Base-by-base conservation (phyloP, 768 basidiomycete genomes). In the Tephrocybe sp. region DNA sequence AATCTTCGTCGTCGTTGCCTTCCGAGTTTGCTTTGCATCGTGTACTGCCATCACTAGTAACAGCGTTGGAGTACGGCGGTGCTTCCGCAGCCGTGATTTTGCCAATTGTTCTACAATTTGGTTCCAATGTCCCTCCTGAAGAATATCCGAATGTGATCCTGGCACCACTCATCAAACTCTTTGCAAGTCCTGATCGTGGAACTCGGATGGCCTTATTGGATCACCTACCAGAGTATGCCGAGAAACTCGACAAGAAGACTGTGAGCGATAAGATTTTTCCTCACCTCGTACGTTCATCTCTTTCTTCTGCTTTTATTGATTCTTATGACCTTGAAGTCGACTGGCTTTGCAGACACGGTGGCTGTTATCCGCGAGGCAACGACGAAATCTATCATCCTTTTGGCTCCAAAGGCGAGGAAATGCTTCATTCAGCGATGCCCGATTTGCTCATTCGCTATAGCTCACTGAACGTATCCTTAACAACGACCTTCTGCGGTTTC, bases 291-390 rank as follows among this genome's bases (percentile, higher is more conserved):
- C 56, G 86, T 24, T 27, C 44, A 26, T 25, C 13, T 12, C 28
- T 32, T 46, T 37, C 43, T 26, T 30, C n/a, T 19, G 27, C 22
- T 21, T 34, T 34, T 28, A 28, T 47, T 31, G 52, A 44, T 36
- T 44, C 30, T 38, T 27, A 52, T 24, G 19, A n/a, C 21, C 43
- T 8, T 39, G 4, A 37, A 96, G 94, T 92, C 96, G 84, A 91
- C 92, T 3, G 97, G 97, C 0, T 98, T 98, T 62, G 79, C 87
- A 3, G 97, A 99, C 63, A 95, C 94, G 0, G 91, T 98, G 2
- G 86, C 95, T 1, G 76, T 98, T 38, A 90, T 99, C 49, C 84
- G 97, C 31, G 97, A 98, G 67, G 92, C 92, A 1, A 98, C 97
- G 0, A 81, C 96, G 38, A 92, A 90, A 61, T 84, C 92, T 0